Conservation (phyloP, 192 early-diverging fungal genomes). For the Phycomyces blakesleeanus region DNA sequence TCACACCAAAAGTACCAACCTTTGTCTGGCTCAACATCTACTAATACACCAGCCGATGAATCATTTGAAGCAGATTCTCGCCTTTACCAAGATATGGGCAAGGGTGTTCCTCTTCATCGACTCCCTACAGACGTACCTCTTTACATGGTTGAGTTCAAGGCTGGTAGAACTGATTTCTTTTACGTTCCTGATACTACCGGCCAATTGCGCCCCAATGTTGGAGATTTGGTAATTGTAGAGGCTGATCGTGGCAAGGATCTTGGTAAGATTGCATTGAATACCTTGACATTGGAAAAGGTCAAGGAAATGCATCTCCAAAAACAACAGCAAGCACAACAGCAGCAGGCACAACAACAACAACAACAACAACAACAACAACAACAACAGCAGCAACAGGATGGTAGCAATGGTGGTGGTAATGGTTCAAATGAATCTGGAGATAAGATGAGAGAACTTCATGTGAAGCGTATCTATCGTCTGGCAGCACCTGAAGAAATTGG, state of each 20-base stretch:
- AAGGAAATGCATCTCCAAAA: constrained; percentile 35
- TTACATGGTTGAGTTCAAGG: constrained; percentile 86
- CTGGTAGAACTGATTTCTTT: constrained; percentile 80
- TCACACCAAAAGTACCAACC: neutral
- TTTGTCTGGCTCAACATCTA: constrained; percentile 3
- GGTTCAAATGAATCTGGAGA: constrained; percentile 27
- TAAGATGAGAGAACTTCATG: constrained; percentile 71
- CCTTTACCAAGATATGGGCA: constrained; percentile 34
- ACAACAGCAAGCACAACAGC: constrained; percentile 40
- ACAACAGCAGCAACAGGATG: constrained; percentile 38
- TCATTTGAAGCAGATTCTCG: constrained; percentile 37
- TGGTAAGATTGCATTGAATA: constrained; percentile 78
- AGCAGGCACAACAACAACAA: constrained; percentile 38
- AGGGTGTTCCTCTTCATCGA: constrained; percentile 44
- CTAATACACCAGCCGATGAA: constrained; percentile 19
- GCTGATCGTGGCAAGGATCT: constrained; percentile 89
- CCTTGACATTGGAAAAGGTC: constrained; percentile 54
- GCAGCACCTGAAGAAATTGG: constrained; percentile 80
- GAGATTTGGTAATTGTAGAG: constrained; percentile 83
- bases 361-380: constrained; percentile 38
- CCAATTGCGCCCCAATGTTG: constrained; percentile 46
- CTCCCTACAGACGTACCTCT: constrained; percentile 53
- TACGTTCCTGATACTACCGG: constrained; percentile 54
- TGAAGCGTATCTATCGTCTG: constrained; percentile 86
- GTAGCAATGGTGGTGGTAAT: constrained; percentile 47